These are phyloP conservation scores for Xylaria palmicola DNA, from an alignment of 495 filamentous ascomycete species.

Conservation along the genomic window DNA sequence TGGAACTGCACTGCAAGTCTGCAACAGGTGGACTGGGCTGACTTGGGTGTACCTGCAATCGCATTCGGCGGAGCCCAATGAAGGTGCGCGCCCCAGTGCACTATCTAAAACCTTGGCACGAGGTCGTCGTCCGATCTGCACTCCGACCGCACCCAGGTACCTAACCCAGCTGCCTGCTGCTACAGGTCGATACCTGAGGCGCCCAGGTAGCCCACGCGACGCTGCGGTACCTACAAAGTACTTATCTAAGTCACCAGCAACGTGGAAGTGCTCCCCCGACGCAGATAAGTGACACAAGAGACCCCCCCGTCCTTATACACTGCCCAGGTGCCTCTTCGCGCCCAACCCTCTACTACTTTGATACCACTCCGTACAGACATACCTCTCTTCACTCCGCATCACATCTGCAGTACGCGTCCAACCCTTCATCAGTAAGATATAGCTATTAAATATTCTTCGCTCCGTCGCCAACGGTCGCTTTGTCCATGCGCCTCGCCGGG, in stretches of 20 bases:
- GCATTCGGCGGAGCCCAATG: no score
- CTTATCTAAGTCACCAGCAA: slow-evolving; percentile 4
- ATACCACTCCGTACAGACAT: no score
- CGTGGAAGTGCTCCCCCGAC: not conserved
- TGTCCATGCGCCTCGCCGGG: not conserved
- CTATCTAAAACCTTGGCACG: no score
- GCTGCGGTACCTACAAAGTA: no score
- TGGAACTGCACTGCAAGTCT: no score
- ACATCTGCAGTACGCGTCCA: not conserved
- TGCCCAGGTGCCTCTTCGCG: no score
- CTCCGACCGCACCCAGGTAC: no score
- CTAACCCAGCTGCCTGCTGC: no score
- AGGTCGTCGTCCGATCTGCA: not conserved
- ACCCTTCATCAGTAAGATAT: not conserved
- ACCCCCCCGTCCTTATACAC: not conserved
- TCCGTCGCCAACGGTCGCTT: not conserved
- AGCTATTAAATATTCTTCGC: not conserved
- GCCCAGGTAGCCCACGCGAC: slow-evolving; percentile 3
- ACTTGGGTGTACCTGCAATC: no score
- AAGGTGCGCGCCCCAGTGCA: no score
- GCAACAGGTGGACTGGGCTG: no score
- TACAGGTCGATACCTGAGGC: no score
- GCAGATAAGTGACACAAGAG: slow-evolving; percentile 2
- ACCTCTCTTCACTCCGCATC: not conserved
- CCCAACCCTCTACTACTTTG: not conserved